Conservation (phyloP, 1,139 yeast genomes). For the Geotrichum candidum region DNA sequence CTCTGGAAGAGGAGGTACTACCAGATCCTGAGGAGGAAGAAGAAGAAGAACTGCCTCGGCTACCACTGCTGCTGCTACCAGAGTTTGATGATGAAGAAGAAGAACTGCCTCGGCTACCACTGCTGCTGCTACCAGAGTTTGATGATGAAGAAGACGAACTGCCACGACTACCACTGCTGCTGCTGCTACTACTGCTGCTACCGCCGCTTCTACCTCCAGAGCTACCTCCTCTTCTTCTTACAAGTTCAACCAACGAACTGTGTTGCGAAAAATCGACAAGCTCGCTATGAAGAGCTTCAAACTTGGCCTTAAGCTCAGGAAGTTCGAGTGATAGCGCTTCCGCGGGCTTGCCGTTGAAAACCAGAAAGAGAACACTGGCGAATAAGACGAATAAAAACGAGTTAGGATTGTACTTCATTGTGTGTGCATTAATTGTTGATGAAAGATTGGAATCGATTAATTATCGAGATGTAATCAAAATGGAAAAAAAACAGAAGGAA, state of each 20-base stretch:
- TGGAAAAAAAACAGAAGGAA: not conserved
- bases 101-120: not conserved
- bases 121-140: slow-evolving; percentile 5
- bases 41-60: not conserved
- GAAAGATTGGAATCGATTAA: not conserved
- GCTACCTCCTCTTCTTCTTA: slow-evolving; percentile 13
- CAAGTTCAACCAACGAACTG: slow-evolving; percentile 4
- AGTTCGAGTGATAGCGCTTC: slow-evolving; percentile 5
- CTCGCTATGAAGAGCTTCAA: not conserved
- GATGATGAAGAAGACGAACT: slow-evolving; percentile 9
- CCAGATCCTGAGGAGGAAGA: slow-evolving; percentile 7
- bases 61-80: slow-evolving; percentile 7
- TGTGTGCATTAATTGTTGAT: not conserved
- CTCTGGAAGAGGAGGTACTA: slow-evolving; percentile 7
- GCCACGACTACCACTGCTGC: slow-evolving; percentile 16
- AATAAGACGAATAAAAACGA: not conserved
- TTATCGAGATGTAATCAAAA: too few species aligned
- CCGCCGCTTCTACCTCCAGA: slow-evolving; percentile 4
- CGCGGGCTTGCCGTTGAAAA: not conserved
- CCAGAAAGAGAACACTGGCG: not conserved
- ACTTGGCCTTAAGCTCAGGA: not conserved
- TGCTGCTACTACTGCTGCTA: slow-evolving; percentile 16
- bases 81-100: slow-evolving; percentile 2
- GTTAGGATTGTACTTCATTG: not conserved
- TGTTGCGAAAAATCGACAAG: not conserved